phyloP scores from a whole-genome alignment of 441 rosid species.

The Daphne laureola region DNA sequence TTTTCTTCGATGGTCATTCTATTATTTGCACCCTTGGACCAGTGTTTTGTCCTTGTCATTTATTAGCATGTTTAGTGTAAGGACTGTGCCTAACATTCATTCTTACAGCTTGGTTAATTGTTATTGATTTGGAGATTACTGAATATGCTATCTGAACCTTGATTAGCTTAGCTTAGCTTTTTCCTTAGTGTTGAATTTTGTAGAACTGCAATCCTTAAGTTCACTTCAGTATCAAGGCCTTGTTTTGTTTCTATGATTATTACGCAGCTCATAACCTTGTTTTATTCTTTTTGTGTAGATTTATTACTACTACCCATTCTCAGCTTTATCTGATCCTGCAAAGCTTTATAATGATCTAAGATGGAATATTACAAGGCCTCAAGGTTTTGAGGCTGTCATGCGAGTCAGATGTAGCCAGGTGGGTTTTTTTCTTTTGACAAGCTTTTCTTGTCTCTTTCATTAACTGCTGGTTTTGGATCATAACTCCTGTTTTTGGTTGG shows the following conservation, averaged over 20 bases:
- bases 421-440: constrained; percentile 16
- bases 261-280: constrained; percentile 3
- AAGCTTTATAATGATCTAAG: constrained; percentile 98
- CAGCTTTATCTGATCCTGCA: constrained; percentile 84
- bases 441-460: constrained; percentile 11
- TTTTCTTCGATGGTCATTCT: no score
- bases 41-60: no score
- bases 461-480: neutral
- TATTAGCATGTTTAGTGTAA: no score
- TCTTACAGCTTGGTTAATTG: no score
- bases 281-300: constrained; percentile 43
- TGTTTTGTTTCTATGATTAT: constrained; percentile 2
- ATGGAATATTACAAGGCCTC: constrained; percentile 98
- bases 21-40: no score
- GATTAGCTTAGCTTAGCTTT: no score
- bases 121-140: no score
- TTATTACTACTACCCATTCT: constrained; percentile 88
- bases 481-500: constrained; percentile 11
- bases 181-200: no score
- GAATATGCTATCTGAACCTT: no score
- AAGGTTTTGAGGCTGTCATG: constrained; percentile 99
- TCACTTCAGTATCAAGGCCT: neutral
- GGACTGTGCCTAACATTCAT: no score
- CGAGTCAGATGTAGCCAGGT: constrained; percentile 99
- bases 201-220: no score